These are phyloP conservation scores for Davidsoniella neocaledoniae DNA, from an alignment of 2,329 filamentous ascomycete species.

Conservation along the genomic window DNA sequence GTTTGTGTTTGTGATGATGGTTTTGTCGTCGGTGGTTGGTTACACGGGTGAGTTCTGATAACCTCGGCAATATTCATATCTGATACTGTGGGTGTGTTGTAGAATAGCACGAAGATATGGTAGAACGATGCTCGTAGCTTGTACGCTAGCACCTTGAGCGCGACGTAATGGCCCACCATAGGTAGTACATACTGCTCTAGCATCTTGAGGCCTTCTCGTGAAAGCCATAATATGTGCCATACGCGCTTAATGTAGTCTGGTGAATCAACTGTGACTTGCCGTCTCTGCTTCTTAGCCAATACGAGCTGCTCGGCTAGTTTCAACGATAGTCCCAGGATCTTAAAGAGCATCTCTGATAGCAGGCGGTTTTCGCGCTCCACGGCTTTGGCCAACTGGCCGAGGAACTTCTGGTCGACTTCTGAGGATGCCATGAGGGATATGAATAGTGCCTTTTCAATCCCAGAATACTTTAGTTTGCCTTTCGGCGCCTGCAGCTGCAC, in stretches of 20 bases:
- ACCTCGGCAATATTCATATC: constrained; percentile 34
- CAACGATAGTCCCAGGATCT: constrained; percentile 78
- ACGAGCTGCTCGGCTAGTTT: constrained; percentile 73
- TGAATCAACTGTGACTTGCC: constrained; percentile 60
- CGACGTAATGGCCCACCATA: constrained; percentile 59
- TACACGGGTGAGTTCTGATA: constrained; percentile 18
- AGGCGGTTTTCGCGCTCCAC: constrained; percentile 64
- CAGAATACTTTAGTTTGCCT: neutral
- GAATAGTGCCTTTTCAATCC: neutral
- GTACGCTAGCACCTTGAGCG: constrained; percentile 76
- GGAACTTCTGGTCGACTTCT: constrained; percentile 93
- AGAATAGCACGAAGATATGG: constrained; percentile 91
- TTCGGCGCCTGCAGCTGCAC: neutral
- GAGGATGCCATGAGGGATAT: constrained; percentile 64
- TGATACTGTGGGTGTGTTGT: constrained; percentile 71
- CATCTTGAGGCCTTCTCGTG: constrained; percentile 76
- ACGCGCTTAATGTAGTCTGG: constrained; percentile 71
- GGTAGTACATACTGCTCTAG: constrained; percentile 78
- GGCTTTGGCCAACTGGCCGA: constrained; percentile 71
- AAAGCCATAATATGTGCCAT: constrained; percentile 83
- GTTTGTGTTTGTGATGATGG: no score
- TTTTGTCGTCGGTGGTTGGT: constrained; percentile 16
- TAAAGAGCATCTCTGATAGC: constrained; percentile 70
- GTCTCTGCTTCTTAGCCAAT: constrained; percentile 65
- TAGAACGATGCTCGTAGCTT: constrained; percentile 91